Percentiles rank a stretch among this genome's conserved stretches.
Conservation (phyloP, 2,329 filamentous ascomycete species). For the Myriosclerotinia duriaeana region DNA sequence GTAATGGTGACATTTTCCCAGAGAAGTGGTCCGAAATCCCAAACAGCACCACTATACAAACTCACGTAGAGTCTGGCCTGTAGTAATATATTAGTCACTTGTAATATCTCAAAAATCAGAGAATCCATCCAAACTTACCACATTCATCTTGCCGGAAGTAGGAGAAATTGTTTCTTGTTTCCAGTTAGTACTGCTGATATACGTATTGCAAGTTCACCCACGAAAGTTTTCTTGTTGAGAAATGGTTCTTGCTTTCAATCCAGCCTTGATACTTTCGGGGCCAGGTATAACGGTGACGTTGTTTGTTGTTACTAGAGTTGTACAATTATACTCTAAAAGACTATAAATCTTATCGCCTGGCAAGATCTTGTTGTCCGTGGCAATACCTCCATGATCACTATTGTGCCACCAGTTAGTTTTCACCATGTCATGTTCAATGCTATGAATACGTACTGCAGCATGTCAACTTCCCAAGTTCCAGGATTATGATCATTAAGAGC, state of each 20-base stretch:
- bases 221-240: background rate
- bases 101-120: background rate
- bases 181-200: background rate
- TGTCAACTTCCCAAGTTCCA: constrained; percentile 27
- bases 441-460: background rate
- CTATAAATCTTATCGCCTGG: constrained; percentile 9
- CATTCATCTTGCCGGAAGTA: background rate
- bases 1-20: constrained; percentile 19
- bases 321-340: background rate
- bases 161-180: background rate
- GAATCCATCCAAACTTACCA: background rate
- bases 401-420: background rate
- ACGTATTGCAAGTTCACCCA: background rate
- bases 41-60: background rate
- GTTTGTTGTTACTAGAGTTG: background rate
- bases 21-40: constrained; percentile 32
- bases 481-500: constrained; percentile 29
- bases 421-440: no score
- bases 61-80: constrained; percentile 26
- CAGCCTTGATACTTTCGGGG: background rate
- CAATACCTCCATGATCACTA: background rate
- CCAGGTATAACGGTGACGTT: constrained; percentile 6
- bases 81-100: background rate
- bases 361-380: constrained; percentile 5
- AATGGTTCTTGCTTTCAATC: background rate